phyloP scores from a whole-genome alignment of 2,329 filamentous ascomycete species.

The Microcyclospora tardicrescens region DNA sequence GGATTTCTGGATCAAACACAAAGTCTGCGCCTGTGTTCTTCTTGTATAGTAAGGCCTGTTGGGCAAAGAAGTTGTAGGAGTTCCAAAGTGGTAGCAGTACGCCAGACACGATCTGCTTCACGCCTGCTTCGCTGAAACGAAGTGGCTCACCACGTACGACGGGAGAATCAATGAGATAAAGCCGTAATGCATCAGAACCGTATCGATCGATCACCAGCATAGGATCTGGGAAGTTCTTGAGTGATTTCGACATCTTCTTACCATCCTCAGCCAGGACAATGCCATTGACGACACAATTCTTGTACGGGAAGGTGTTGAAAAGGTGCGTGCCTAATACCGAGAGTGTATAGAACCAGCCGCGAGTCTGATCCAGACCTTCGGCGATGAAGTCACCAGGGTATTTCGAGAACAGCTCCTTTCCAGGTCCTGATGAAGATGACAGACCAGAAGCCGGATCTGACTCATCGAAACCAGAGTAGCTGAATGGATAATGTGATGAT shows the following conservation, averaged over 20 bases:
- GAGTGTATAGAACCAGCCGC: conserved; percentile 94
- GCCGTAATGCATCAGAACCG: conserved; percentile 77
- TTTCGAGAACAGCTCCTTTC: conserved; percentile 53
- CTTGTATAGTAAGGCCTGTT: conserved; percentile 73
- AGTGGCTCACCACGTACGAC: conserved; percentile 85
- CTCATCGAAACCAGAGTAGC: conserved; percentile 52
- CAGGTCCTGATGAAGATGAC: conserved; percentile 17
- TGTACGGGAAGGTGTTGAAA: conserved; percentile 73
- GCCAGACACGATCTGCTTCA: conserved; percentile 89
- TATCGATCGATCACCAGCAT: conserved; percentile 71
- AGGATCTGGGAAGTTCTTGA: conserved; percentile 94
- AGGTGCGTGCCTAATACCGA: conserved; percentile 79
- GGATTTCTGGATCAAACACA: conserved; percentile 61
- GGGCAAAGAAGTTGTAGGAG: conserved; percentile 91
- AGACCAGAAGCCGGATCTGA: conserved; percentile 17
- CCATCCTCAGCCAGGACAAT: conserved; percentile 89
- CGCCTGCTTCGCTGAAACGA: conserved; percentile 79
- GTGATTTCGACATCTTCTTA: conserved; percentile 96
- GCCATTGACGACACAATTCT: conserved; percentile 93
- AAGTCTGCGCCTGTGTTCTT: conserved; percentile 71
- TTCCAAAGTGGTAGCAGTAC: conserved; percentile 90
- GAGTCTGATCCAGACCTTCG: conserved; percentile 83
- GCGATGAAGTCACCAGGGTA: conserved; percentile 94
- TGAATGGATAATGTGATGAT: conserved; percentile 82
- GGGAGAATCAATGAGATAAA: conserved; percentile 96